Evolutionary conservation across 768 basidiomycete species (phyloP), one percentile per base, ranked within the genome.

Genomic region (Hygrocybe punicea): DNA sequence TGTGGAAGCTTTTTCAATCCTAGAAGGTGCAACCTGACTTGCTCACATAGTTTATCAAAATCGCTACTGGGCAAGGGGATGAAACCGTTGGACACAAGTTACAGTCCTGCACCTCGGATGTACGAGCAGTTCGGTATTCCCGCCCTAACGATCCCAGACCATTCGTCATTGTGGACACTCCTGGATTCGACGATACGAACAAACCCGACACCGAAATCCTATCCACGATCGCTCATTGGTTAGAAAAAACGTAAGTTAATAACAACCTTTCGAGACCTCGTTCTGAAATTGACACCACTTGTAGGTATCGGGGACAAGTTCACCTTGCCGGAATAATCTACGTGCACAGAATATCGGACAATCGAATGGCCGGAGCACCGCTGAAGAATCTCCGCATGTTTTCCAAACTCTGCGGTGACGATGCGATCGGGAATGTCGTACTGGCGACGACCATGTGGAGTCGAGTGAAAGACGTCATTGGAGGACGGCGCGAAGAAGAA

Each of bases 361-460:
- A 72, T 59, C 66, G 73, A n/a, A 73, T 79, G 69, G 68, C 70
- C 19, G 77, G 76, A 36, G 74, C 74, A 6, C 74, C 77, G 23
- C 67, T 71, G 35, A 74, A 72, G 61, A 82, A 81, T 62, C 73
- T 81, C 40, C 70, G 73, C n/a, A 72, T 82, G 63, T 82, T 82
- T 63, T 70, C 69, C 25, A 72, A 77, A 52, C 71, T 82, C 14
- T 81, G 81, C 57, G 81, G 81, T 23, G 69, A 72, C 17, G 67
- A 61, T 35, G 71, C 77, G 4, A 71, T 78, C 58, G 71, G 72
- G 55, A 78, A 80, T 53, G 79, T 82, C 40, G 70, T 80, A 42
- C 70, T 82, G 51, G 73, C 71, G 40, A 80, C 81, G 51, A 82
- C 75, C 7, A 81, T 76, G 74, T 81, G 80, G 79, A 70, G 66